Evolutionary conservation across 257 asterid species (phyloP).

Genomic region (Solanum gracilifrons): DNA sequence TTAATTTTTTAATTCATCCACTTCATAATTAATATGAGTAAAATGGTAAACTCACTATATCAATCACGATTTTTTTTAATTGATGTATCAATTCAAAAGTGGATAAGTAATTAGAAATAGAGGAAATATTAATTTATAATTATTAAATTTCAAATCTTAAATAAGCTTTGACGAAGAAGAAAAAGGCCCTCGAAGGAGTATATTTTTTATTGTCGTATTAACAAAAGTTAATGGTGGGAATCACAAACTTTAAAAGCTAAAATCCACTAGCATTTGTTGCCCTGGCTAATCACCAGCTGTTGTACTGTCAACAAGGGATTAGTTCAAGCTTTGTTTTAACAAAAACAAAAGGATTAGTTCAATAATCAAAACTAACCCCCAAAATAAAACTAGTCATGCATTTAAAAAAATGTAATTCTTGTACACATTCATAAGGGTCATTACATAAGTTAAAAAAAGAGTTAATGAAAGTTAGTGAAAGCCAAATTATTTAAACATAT

Average conservation of each 20-base stretch:
- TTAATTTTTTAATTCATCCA: too few relatives aligned
- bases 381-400: not conserved
- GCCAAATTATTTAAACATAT: not conserved
- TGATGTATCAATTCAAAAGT: too few relatives aligned
- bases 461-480: not conserved
- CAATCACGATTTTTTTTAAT: too few relatives aligned
- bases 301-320: not conserved
- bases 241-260: not conserved
- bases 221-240: not conserved
- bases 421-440: not conserved
- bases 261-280: not conserved
- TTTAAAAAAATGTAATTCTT: not conserved
- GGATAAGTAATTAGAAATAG: too few relatives aligned
- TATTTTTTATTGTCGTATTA: not conserved
- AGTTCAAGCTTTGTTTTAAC: not conserved
- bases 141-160: not conserved
- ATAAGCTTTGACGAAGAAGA: not conserved
- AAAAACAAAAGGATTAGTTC: not conserved
- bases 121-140: too few relatives aligned
- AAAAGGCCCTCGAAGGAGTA: not conserved
- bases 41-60: too few relatives aligned
- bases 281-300: not conserved
- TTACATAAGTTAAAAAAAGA: not conserved
- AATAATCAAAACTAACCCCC: not conserved
- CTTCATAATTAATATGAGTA: too few relatives aligned